Base-by-base conservation (phyloP, 2,329 filamentous ascomycete species). In the Drechslerella dactyloides region DNA sequence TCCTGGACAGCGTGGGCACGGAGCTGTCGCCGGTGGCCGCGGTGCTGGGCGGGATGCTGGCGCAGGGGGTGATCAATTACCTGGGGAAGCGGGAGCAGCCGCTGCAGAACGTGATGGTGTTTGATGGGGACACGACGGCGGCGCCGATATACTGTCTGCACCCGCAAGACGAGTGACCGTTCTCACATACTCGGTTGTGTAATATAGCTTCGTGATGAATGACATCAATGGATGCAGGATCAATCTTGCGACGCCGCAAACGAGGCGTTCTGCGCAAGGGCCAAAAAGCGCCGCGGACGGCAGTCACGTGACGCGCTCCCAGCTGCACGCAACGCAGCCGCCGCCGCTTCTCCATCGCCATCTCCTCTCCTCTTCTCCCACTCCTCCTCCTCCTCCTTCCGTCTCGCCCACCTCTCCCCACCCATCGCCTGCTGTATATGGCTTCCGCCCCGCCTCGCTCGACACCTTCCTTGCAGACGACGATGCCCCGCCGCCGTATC, bases 1-100 rank as follows among this genome's bases (percentile, higher is more conserved):
- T 99, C 81, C 79, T 97, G 44, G 90, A 94, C 80, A 96, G 96
- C 75, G 83, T 97, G 4, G 89, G 88, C 62, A 87, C 87, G 76
- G 93, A 97, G 81, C 82, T 97, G 42, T 88, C 90, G 11, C 92
- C 94, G 6, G 91, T 96, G 7, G 89, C 90, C 0, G 93, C 94
- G 1, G 91, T 96, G 68, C 83, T 99, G 10, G 94, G 94, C 54
- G 94, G 93, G 8, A 87, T 93, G 79, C 84, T 99, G 15, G 91
- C 93, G 0, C 94, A 99, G 81, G 94, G 99, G 78, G 92, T 96
- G 57, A 97, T 99, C 81, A 97, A 97, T 77, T 93, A 97, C 33
- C 85, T 97, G 4, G 91, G 93, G 54, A 87, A 90, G 78, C 87
- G 90, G 44, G 92, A 97, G 81, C 94, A 97, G 80, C 94, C 94